Base-by-base conservation (phyloP, 306 rosid genomes). In the Vachellia collinsii region DNA sequence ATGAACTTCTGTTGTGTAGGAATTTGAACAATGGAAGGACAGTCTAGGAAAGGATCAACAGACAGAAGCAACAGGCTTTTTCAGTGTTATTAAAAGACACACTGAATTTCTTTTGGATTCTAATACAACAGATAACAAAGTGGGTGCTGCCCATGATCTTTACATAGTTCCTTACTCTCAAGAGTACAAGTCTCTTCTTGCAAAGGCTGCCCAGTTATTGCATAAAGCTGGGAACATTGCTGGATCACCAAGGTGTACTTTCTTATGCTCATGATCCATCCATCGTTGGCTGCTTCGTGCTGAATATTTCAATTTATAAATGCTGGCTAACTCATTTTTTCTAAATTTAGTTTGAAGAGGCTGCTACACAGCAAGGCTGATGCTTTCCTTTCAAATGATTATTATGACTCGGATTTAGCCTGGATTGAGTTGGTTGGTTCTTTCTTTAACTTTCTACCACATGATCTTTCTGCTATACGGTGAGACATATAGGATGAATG, bases 391-490 rank as follows among this genome's bases (percentile, higher is more conserved):
- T 95, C 98, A 65, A 93, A 95, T 86, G 94, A 95, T 67, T 93
- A 95, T 85, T 93, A 95, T 83, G 90, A 88, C 68, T 95, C 99
- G 4, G 98, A 95, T 82, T 78, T 95, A 73, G 96, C 97, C 25
- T 95, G 99, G 99, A 90, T 93, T 93, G 89, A 88, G 82, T 89
- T 95, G 99, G 99, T 95, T 80, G 78, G 98, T 93, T 42, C 14
- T 77, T 75, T 83, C 70, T 77, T 50, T 63, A 23, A 42, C 75
- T 63, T 75, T 46, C 46, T 59, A 54, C 56, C 74, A 43, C 44
- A 61, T 46, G 4, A 72, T 23, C 58, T 17, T 59, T 77, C 11
- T n/a, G 16, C 42, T 63, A 79, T 66, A 29, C 53, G 11, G 62
- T 48, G 50, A 75, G 67, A 75, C 39, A 46, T 48, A 37, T 23